Conservation (phyloP, 331 rosid species). For the Malus hybrid region DNA sequence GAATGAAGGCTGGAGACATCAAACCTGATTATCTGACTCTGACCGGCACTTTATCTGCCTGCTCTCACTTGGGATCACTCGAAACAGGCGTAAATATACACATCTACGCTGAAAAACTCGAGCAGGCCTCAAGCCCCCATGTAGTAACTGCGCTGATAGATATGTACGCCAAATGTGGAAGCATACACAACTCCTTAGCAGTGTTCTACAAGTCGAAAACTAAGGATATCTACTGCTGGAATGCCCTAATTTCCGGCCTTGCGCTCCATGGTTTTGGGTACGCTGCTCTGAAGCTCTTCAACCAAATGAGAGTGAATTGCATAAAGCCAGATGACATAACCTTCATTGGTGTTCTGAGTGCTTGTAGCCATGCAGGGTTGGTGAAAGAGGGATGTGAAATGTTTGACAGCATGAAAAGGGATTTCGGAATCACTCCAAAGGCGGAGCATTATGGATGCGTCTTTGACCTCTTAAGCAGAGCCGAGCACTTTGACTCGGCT, state of each 20-base stretch:
- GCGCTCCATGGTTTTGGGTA: slow-evolving; percentile 18
- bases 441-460: slow-evolving; percentile 32
- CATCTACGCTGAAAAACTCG: not conserved
- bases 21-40: slow-evolving; percentile 19
- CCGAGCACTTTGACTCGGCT: slow-evolving; percentile 7
- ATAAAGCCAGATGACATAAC: slow-evolving; percentile 29
- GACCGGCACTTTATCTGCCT: slow-evolving; percentile 20
- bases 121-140: slow-evolving; percentile 17
- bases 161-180: slow-evolving; percentile 34
- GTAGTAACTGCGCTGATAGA: slow-evolving; percentile 23
- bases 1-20: slow-evolving; percentile 14
- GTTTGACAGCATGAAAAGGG: slow-evolving; percentile 15
- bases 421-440: slow-evolving; percentile 17
- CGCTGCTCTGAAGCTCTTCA: slow-evolving; percentile 16
- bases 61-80: slow-evolving; percentile 20
- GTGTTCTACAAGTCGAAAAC: slow-evolving; percentile 17
- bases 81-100: slow-evolving; percentile 16
- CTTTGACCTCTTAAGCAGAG: slow-evolving; percentile 24
- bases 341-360: slow-evolving; percentile 25
- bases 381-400: slow-evolving; percentile 19
- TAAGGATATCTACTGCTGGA: slow-evolving; percentile 27
- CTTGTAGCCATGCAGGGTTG: slow-evolving; percentile 30
- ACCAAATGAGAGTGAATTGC: slow-evolving; percentile 10
- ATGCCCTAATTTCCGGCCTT: slow-evolving; percentile 23
- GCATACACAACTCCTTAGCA: slow-evolving; percentile 10